Base-by-base conservation (phyloP, 2,329 filamentous ascomycete species). In the Talaromyces funiculosus region DNA sequence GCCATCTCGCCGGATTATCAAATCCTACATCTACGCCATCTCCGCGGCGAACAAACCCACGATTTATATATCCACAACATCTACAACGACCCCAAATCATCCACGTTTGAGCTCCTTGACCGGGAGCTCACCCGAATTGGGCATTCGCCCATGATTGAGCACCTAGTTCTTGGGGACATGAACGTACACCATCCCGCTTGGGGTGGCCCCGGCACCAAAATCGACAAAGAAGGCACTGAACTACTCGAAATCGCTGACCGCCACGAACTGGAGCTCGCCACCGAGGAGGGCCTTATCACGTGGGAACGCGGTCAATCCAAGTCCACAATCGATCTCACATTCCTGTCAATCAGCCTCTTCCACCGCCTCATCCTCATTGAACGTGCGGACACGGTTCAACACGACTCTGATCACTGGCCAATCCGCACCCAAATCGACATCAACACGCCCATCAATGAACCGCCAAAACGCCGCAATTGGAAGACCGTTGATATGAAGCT, bases 401-500 rank as follows among this genome's bases (percentile, higher is more conserved):
- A 63, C 40, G 62, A 67, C 54, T 72, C 65, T 0, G 66, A 72
- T 58, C 65, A 71, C 59, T 66, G 66, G 45, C 67, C 66, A 24
- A 65, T 69, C 20, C 16, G 59, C 6, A 61, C 59, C 18, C 37
- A 49, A 3, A n/a, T 70, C 14, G 58, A 69, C 40, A 69, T 66
- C 59, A 61, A 56, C 24, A 66, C 57, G 14, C 12, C 31, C 3
- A 16, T 42, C 0, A 37, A 18, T 2, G 24, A 18, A 26, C 20
- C 20, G 0, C 37, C 16, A 9, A 3, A 22, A 7, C 37, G 37
- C 3, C 20, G 8, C 0, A 56, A 40, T 2, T 56, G 37, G 53
- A 31, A 29, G 3, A 37, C 33, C 3, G 12, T 9, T 0, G 14
- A 43, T 3, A 5, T n/a, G 1, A 9, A 31, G 8, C 35, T 56